Base-by-base conservation (phyloP, 495 filamentous ascomycete species). In the Jackrogersella multiformis region DNA sequence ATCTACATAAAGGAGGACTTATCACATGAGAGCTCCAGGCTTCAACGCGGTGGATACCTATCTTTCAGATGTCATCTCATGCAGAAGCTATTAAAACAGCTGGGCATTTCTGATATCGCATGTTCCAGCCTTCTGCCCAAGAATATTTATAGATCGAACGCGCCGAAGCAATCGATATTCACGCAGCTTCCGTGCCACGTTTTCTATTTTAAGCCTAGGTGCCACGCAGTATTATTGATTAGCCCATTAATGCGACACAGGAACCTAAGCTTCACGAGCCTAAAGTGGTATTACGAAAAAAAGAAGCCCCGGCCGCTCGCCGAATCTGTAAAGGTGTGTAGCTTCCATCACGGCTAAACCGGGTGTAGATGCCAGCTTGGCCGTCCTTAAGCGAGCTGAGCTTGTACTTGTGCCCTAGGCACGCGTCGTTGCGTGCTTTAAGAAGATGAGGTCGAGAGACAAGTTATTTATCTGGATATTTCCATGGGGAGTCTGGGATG, bases 161-260 rank as follows among this genome's bases (percentile, higher is more conserved):
- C 54, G 26, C 58, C 15, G 23, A 36, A 57, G 18, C 13, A 42
- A 44, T 38, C 51, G 38, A 53, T 56, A 18, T 21, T 58, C 36
- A 15, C 13, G 34, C n/a, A 56, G 15, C 9, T 34, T 64, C 46
- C 55, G 48, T 42, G 39, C 9, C 30, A 30, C 10, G 10, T n/a
- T 58, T 62, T 53, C 66, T 69, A 64, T 64, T 64, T 56, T 45
- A 51, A 60, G 56, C 49, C 44, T 52, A 49, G 49, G 21, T 35
- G 24, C 34, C 41, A 64, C 24, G 42, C 24, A 49, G 35, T 18
- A 42, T 64, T 30, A 30, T 30, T 60, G 32, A 60, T 64, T 56
- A 55, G 52, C 4, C 56, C 26, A 21, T 36, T 42, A 39, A 59
- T 56, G 34, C 30, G 49, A 48, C 32, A 35, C 34, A 61, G 60